Base-by-base conservation (phyloP, 2,329 filamentous ascomycete species). In the Sclerotinia spermophila region DNA sequence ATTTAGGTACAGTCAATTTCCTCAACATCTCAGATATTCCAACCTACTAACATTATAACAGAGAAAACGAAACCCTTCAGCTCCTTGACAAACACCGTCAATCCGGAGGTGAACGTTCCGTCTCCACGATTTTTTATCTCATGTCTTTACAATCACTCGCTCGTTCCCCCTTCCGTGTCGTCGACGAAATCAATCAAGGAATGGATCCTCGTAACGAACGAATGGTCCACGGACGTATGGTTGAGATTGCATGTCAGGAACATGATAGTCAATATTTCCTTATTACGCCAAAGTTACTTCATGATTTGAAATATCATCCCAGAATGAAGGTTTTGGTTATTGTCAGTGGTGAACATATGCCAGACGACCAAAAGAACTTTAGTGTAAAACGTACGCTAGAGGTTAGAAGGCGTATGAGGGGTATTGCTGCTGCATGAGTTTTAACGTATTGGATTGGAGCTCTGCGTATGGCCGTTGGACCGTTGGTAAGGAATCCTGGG, bases 171-270 rank as follows among this genome's bases (percentile, higher is more conserved):
- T 99, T 99, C 87, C 93, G 96, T 67, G 95, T 99, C 65, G 96
- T 99, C 71, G 96, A 99, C 81, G 96, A 99, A 83, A 99, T 99
- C 85, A 99, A 99, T 79, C 96, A 99, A 82, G 96, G 96, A 75
- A 99, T 99, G 96, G 96, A 99, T 80, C 96, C 95, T 58, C 90
- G 96, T 77, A 99, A 99, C 81, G 96, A 99, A 82, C 92, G 96
- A 76, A 96, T 97, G 88, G 94, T 99, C 24, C 96, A 99, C 82
- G 93, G 95, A 79, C 92, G 96, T 74, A 96, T 99, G 92, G 96
- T 99, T 13, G 94, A 97, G 78, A 97, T 99, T 79, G 96, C 96
- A 58, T 98, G 96, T 81, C 87, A 89, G 75, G 90, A 94, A 80
- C 89, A 91, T 79, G 89, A 88, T n/a, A 87, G 85, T 75, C 89